Conservation (phyloP, 257 asterid species). For the Paraleonurus japonicus region DNA sequence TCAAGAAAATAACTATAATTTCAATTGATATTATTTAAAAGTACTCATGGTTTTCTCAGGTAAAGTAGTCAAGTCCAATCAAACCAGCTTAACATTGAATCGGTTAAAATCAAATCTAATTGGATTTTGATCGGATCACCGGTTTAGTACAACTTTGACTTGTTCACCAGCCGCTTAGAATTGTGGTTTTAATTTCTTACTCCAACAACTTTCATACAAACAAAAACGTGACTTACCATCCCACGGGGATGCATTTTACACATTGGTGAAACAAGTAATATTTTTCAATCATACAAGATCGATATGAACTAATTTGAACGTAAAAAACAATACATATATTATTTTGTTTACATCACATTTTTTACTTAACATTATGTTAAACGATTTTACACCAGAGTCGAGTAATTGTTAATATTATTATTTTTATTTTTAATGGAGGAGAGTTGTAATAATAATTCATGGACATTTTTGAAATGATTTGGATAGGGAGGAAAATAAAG, state of each 20-base stretch:
- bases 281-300: background rate
- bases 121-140: background rate
- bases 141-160: background rate
- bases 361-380: too few relatives aligned
- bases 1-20: too few relatives aligned
- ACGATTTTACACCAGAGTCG: too few relatives aligned
- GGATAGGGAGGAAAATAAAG: conserved; percentile 8
- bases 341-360: too few relatives aligned
- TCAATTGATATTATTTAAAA: too few relatives aligned
- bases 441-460: background rate
- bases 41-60: too few relatives aligned
- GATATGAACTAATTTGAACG: too few relatives aligned
- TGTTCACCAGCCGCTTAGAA: background rate
- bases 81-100: background rate
- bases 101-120: background rate
- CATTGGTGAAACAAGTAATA: background rate
- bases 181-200: background rate
- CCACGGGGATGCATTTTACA: background rate
- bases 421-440: background rate
- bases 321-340: too few relatives aligned
- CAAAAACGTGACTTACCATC: too few relatives aligned
- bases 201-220: too few relatives aligned
- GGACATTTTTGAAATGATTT: conserved; percentile 12
- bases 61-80: background rate
- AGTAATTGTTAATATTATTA: too few relatives aligned